Percentiles rank a stretch among this genome's conserved stretches.
These are phyloP conservation scores for Strombidium stylifer DNA, from an alignment of 73 alveolate species.

Conservation along the genomic window DNA sequence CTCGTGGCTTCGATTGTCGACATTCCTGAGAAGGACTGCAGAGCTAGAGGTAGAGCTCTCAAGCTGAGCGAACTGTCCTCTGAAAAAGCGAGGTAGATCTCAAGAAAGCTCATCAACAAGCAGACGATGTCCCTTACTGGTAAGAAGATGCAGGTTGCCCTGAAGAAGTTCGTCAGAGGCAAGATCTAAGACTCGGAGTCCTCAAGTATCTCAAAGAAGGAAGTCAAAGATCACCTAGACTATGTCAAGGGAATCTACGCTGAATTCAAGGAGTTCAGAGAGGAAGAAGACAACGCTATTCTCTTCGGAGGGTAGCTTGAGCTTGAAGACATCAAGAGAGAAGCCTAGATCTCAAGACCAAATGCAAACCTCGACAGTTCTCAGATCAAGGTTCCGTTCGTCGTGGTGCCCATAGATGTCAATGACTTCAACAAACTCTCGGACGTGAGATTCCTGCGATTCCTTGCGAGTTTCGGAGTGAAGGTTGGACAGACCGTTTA, in stretches of 20 bases:
- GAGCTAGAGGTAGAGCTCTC: conserved; percentile 56
- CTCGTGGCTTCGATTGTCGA: conserved; percentile 50
- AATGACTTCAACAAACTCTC: conserved; percentile 19
- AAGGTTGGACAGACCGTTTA: conserved; percentile 3
- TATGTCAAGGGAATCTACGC: background rate
- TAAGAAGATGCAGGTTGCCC: conserved; percentile 1
- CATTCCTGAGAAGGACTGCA: conserved; percentile 58
- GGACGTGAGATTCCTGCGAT: conserved; percentile 13
- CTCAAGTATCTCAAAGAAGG: background rate
- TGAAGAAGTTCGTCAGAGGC: conserved; percentile 1
- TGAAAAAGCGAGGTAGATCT: conserved; percentile 42
- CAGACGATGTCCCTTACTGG: background rate
- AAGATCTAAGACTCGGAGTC: background rate
- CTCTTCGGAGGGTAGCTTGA: conserved; percentile 9
- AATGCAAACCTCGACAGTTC: no score
- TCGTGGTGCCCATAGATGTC: conserved; percentile 27
- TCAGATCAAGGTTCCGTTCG: conserved; percentile 27
- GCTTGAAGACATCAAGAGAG: conserved; percentile 17
- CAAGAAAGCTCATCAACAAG: conserved; percentile 1
- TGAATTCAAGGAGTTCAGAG: conserved; percentile 7
- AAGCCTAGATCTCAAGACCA: no score
- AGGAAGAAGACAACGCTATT: conserved; percentile 11
- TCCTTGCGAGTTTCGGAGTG: conserved; percentile 23
- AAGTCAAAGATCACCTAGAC: background rate
- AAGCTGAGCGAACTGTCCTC: conserved; percentile 55